Evolutionary conservation across 176 grass and related monocot species (phyloP).

Genomic region (Pontederia paniculata): DNA sequence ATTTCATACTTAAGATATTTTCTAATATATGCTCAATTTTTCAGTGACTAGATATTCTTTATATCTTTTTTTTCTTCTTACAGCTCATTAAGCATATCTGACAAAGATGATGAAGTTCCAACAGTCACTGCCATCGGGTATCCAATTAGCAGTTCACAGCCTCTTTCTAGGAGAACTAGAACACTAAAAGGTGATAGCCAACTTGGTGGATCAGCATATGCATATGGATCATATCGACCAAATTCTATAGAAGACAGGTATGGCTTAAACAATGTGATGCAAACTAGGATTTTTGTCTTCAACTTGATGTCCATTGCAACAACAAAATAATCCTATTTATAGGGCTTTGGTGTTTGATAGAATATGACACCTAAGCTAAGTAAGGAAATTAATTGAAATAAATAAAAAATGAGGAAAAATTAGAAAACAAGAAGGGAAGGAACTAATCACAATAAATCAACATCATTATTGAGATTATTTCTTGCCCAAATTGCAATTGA

Average conservation of each 20-base stretch:
- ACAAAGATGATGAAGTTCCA: conserved; percentile 44
- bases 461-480: no score
- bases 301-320: no score
- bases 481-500: no score
- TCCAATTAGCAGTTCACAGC: conserved; percentile 46
- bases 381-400: no score
- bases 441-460: no score
- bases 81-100: conserved; percentile 54
- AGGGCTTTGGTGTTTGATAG: no score
- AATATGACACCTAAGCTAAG: no score
- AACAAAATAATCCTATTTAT: no score
- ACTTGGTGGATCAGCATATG: conserved; percentile 24
- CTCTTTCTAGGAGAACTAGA: conserved; percentile 65
- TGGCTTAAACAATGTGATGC: no score
- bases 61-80: conserved; percentile 5
- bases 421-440: no score
- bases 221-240: conserved; percentile 44
- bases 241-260: conserved; percentile 74
- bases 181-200: conserved; percentile 63
- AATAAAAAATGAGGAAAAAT: no score
- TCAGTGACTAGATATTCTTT: background rate
- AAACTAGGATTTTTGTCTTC: no score
- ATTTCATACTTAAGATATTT: background rate
- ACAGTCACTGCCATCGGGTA: conserved; percentile 31
- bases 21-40: background rate